Conservation (phyloP, 768 basidiomycete genomes). For the Dentipellis sp. region DNA sequence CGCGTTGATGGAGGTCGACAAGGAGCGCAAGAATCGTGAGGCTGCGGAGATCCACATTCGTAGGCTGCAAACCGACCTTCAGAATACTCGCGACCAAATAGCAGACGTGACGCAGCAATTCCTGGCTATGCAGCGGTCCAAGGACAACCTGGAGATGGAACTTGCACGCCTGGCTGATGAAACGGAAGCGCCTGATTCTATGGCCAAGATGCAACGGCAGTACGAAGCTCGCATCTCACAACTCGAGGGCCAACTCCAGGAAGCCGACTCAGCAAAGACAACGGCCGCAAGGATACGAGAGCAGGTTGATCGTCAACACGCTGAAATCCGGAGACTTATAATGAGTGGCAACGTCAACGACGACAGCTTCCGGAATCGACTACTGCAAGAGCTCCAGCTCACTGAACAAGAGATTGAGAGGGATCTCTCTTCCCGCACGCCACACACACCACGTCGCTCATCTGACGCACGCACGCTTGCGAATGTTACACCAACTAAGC, state of each 20-base stretch:
- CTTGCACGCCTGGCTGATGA: constrained; percentile 59
- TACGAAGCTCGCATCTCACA: constrained; percentile 55
- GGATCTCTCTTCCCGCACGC: constrained; percentile 34
- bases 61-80: constrained; percentile 53
- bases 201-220: constrained; percentile 52
- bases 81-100: constrained; percentile 43
- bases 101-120: constrained; percentile 48
- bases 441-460: constrained; percentile 9
- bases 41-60: constrained; percentile 52
- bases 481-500: constrained; percentile 42
- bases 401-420: constrained; percentile 49
- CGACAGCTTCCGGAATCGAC: constrained; percentile 47
- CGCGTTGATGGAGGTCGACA: constrained; percentile 51
- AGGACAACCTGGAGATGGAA: constrained; percentile 57
- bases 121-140: constrained; percentile 44
- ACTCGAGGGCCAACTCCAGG: constrained; percentile 52
- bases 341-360: constrained; percentile 48
- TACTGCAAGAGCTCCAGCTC: constrained; percentile 54
- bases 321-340: constrained; percentile 63
- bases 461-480: constrained; percentile 29
- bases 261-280: constrained; percentile 40
- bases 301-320: constrained; percentile 57
- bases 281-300: constrained; percentile 49
- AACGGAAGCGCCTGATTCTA: constrained; percentile 39
- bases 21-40: constrained; percentile 58